phyloP scores from a whole-genome alignment of 2,329 filamentous ascomycete species.

The Ophiosphaerella narmari region DNA sequence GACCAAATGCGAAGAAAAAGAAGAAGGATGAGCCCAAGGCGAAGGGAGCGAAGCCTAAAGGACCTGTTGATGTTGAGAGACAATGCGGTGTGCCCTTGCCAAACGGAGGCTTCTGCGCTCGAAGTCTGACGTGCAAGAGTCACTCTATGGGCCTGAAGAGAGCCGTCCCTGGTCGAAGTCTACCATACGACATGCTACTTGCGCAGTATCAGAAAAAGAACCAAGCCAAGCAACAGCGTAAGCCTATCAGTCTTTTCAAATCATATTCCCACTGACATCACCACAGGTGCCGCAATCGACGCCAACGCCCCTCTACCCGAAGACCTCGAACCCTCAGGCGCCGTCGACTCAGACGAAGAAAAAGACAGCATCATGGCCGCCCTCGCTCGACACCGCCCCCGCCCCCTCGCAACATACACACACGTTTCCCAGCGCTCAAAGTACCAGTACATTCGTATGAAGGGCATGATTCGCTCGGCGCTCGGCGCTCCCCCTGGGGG shows the following conservation, averaged over 20 bases:
- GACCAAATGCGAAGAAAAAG: slow-evolving; percentile 80
- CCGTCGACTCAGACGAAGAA: slow-evolving; percentile 94
- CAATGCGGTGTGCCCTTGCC: slow-evolving; percentile 88
- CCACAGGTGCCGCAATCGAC: slow-evolving; percentile 84
- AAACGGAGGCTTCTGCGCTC: slow-evolving; percentile 84
- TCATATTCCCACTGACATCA: neutral
- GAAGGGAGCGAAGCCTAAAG: slow-evolving; percentile 84
- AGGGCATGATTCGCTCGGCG: slow-evolving; percentile 65
- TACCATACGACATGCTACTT: slow-evolving; percentile 91
- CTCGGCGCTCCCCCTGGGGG: slow-evolving; percentile 53
- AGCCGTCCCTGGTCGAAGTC: slow-evolving; percentile 80
- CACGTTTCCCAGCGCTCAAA: slow-evolving; percentile 57
- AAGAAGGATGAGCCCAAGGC: slow-evolving; percentile 91
- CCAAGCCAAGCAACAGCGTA: slow-evolving; percentile 95
- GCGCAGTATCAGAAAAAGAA: slow-evolving; percentile 82
- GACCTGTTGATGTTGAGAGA: slow-evolving; percentile 89
- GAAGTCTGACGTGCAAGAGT: slow-evolving; percentile 90
- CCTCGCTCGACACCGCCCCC: slow-evolving; percentile 72
- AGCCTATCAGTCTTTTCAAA: slow-evolving; percentile 42
- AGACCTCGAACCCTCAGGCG: slow-evolving; percentile 70
- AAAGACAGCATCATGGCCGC: slow-evolving; percentile 85
- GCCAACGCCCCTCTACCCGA: slow-evolving; percentile 90
- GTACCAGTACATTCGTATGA: slow-evolving; percentile 67
- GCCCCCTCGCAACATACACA: slow-evolving; percentile 72
- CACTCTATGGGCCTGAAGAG: slow-evolving; percentile 95